A percentile compares a stretch with the other conserved stretches of the same genome.
Evolutionary conservation across 2,329 filamentous ascomycete species (phyloP).

Genomic region (Alternaria viburni): DNA sequence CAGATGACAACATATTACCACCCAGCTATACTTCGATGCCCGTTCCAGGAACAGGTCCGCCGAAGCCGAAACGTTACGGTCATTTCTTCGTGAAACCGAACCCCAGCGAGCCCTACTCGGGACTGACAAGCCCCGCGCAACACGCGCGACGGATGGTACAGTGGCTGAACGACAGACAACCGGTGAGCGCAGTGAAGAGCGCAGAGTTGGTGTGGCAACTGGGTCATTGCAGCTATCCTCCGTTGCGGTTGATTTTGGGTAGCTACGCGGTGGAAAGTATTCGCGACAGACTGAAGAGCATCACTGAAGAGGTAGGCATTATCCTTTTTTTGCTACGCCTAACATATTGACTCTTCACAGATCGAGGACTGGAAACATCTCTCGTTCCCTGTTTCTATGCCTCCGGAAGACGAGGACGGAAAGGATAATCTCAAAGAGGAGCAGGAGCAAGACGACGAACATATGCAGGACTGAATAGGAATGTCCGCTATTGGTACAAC

Average conservation of each 20-base stretch:
- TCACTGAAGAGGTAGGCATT: slow-evolving; percentile 80
- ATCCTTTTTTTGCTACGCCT: not conserved
- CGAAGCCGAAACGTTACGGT: slow-evolving; percentile 76
- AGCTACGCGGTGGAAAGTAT: slow-evolving; percentile 97
- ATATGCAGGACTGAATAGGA: slow-evolving; percentile 28
- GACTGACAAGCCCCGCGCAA: slow-evolving; percentile 78
- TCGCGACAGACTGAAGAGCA: slow-evolving; percentile 82
- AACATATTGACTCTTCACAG: slow-evolving; percentile 8
- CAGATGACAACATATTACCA: slow-evolving; percentile 55
- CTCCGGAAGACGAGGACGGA: slow-evolving; percentile 28
- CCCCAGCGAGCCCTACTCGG: slow-evolving; percentile 76
- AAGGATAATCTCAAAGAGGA: slow-evolving; percentile 24
- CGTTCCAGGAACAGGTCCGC: slow-evolving; percentile 40
- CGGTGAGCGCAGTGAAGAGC: slow-evolving; percentile 89
- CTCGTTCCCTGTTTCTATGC: slow-evolving; percentile 26
- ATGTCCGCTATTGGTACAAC: not conserved
- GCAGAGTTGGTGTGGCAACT: slow-evolving; percentile 93
- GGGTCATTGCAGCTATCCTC: slow-evolving; percentile 93
- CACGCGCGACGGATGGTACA: slow-evolving; percentile 92
- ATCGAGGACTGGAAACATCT: slow-evolving; percentile 39
- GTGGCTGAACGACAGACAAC: slow-evolving; percentile 92
- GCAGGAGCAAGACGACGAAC: slow-evolving; percentile 31
- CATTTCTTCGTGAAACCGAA: slow-evolving; percentile 90
- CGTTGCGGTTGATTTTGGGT: slow-evolving; percentile 82
- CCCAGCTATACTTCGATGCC: slow-evolving; percentile 33